phyloP scores from a whole-genome alignment of 2,329 filamentous ascomycete genomes.

The Colletotrichum euphorbiae region DNA sequence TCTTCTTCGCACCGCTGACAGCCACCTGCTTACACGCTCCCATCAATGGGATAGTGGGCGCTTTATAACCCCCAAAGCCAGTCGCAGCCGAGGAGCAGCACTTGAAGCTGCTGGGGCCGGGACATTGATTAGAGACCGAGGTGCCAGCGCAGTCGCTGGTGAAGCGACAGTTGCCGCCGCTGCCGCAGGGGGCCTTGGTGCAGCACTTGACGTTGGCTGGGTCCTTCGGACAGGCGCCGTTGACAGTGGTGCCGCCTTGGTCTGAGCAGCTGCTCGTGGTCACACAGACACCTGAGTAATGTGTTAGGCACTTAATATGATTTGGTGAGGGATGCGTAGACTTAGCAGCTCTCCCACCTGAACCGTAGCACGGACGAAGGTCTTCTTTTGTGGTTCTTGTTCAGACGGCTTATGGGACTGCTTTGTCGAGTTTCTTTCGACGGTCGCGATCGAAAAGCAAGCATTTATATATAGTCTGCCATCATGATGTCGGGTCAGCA shows the following conservation, averaged over 20 bases:
- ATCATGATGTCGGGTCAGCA: neutral
- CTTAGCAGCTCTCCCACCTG: slow-evolving; percentile 40
- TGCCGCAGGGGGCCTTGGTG: slow-evolving; percentile 52
- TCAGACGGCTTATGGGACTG: too few species aligned
- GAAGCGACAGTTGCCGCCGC: slow-evolving; percentile 54
- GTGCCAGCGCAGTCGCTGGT: slow-evolving; percentile 51
- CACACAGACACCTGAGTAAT: slow-evolving; percentile 52
- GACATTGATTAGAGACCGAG: slow-evolving; percentile 48
- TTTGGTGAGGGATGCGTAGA: neutral
- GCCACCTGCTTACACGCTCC: slow-evolving; percentile 52
- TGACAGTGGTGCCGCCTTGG: slow-evolving; percentile 52
- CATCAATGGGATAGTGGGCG: slow-evolving; percentile 49
- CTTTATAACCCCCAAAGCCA: slow-evolving; percentile 51
- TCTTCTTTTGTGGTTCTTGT: too few species aligned
- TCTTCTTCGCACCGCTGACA: slow-evolving; percentile 49
- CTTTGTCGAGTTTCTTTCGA: too few species aligned
- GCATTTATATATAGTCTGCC: neutral
- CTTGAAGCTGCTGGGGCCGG: slow-evolving; percentile 52
- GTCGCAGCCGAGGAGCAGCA: slow-evolving; percentile 50
- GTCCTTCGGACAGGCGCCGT: slow-evolving; percentile 53
- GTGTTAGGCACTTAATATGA: neutral
- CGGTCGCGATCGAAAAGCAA: too few species aligned
- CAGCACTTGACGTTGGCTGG: slow-evolving; percentile 55
- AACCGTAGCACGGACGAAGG: slow-evolving; percentile 45
- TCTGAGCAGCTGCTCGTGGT: slow-evolving; percentile 50